Conservation (phyloP, 1,284 basidiomycete species). For the Volvariella surrecta region DNA sequence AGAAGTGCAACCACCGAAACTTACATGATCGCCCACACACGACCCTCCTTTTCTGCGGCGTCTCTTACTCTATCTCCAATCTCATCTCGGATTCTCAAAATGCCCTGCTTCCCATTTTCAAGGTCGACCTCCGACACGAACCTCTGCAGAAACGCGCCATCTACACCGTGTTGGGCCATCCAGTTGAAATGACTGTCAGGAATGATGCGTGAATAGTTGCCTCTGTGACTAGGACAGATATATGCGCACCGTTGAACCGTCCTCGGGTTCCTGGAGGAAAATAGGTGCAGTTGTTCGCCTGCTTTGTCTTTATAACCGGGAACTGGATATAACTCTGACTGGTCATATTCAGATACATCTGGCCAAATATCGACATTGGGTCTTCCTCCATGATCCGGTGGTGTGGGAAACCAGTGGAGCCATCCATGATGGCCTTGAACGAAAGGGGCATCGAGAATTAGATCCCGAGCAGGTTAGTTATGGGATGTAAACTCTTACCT, state of each 20-base stretch:
- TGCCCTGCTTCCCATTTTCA: constrained; percentile 42
- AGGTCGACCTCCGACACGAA: constrained; percentile 59
- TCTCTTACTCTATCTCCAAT: constrained; percentile 59
- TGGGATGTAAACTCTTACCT: constrained; percentile 25
- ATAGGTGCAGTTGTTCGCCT: constrained; percentile 55
- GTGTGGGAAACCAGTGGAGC: constrained; percentile 72
- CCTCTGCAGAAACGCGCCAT: constrained; percentile 71
- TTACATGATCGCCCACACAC: constrained; percentile 74
- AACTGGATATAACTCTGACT: constrained; percentile 58
- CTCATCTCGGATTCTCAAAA: constrained; percentile 58
- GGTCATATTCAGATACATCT: constrained; percentile 58
- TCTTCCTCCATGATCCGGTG: constrained; percentile 55
- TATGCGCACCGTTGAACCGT: constrained; percentile 48
- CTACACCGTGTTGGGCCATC: constrained; percentile 73
- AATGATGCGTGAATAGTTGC: neutral
- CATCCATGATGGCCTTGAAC: constrained; percentile 61
- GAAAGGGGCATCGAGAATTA: neutral
- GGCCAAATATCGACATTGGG: constrained; percentile 71
- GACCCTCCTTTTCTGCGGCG: constrained; percentile 66
- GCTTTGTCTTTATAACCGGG: constrained; percentile 50
- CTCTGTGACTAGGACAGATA: neutral
- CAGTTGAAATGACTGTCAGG: constrained; percentile 59
- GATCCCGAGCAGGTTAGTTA: neutral
- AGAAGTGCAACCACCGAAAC: constrained; percentile 17
- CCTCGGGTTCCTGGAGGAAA: constrained; percentile 65